These are phyloP conservation scores for Grifola frondosa DNA, from an alignment of 1,284 basidiomycete species.

Conservation along the genomic window DNA sequence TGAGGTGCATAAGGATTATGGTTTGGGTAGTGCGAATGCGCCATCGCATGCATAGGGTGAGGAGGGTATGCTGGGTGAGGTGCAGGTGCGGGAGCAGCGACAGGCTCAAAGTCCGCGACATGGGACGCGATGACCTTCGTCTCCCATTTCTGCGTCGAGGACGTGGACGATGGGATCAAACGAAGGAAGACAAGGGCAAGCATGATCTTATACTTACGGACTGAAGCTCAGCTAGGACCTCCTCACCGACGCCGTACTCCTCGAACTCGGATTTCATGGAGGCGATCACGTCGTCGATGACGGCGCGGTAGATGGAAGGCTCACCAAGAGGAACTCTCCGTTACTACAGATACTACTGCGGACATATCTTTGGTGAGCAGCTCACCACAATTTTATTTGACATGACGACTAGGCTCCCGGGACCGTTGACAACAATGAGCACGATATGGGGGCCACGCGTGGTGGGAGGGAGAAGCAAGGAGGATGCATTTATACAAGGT, in stretches of 20 bases:
- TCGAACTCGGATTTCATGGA: conserved; percentile 94
- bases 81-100: conserved; percentile 46
- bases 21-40: conserved; percentile 37
- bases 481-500: conserved; percentile 50
- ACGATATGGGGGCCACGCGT: conserved; percentile 33
- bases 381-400: conserved; percentile 92
- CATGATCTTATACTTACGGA: conserved; percentile 65
- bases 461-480: conserved; percentile 37
- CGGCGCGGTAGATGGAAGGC: conserved; percentile 88
- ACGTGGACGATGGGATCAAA: conserved; percentile 10
- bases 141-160: conserved; percentile 82
- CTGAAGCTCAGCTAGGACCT: conserved; percentile 86
- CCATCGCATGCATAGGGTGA: conserved; percentile 25
- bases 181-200: conserved; percentile 6
- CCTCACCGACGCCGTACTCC: conserved; percentile 93
- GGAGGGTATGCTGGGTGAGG: conserved; percentile 29
- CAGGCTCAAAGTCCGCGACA: conserved; percentile 89
- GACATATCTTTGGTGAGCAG: conserved; percentile 59
- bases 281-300: conserved; percentile 95
- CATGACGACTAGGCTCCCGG: conserved; percentile 45
- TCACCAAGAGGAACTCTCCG: conserved; percentile 58
- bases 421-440: conserved; percentile 36
- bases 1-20: conserved; percentile 29
- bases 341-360: conserved; percentile 61
- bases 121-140: conserved; percentile 88